Percentiles rank a stretch among this genome's conserved stretches.
These are phyloP conservation scores for Brassica rapa DNA, from an alignment of 345 rosid genomes.

Conservation along the genomic window DNA sequence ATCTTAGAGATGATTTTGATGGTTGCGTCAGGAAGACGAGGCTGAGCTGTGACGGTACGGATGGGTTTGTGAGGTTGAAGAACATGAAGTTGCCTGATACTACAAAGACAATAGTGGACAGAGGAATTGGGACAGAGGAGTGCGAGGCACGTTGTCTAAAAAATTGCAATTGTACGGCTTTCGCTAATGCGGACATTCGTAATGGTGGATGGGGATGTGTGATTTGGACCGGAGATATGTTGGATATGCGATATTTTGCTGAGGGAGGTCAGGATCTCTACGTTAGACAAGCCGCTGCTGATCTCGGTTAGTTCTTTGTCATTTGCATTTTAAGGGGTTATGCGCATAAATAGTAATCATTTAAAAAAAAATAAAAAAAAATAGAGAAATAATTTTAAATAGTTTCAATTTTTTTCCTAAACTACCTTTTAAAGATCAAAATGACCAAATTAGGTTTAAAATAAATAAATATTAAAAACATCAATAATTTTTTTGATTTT, in stretches of 20 bases:
- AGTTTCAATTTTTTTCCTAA: no score
- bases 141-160: not conserved
- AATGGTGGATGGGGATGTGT: not conserved
- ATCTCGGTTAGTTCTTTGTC: not conserved
- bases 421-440: no score
- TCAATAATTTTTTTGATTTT: no score
- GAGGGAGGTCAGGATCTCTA: not conserved
- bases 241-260: not conserved
- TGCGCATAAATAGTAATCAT: no score
- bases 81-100: not conserved
- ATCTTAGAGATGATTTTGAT: not conserved
- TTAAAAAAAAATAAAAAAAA: no score
- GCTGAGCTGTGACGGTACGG: not conserved
- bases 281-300: not conserved
- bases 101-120: not conserved
- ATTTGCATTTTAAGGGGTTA: no score
- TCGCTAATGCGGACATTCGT: not conserved
- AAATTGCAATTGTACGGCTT: not conserved
- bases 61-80: not conserved
- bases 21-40: not conserved
- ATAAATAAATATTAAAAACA: no score
- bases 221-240: not conserved
- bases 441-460: no score
- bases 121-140: not conserved
- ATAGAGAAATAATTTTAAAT: no score